Conservation (phyloP, 1,284 basidiomycete species). For the Caloboletus inedulis region DNA sequence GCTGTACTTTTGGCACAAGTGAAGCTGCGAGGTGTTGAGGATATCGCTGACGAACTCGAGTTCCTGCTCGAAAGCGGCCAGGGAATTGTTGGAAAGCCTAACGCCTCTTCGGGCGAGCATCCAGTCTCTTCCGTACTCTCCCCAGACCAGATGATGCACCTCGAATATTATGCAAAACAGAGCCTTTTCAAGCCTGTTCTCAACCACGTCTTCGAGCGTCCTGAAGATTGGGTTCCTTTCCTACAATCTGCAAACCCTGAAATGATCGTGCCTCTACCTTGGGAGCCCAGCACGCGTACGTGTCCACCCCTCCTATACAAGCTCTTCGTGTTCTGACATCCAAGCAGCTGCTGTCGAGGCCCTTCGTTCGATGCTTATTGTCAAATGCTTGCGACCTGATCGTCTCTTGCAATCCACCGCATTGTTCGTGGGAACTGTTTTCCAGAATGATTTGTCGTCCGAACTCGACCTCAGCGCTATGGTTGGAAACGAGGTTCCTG, state of each 20-base stretch:
- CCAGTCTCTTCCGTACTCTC: constrained; percentile 49
- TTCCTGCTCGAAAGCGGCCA: constrained; percentile 89
- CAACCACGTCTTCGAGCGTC: constrained; percentile 60
- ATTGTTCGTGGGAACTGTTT: constrained; percentile 70
- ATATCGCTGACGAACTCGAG: constrained; percentile 83
- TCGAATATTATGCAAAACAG: constrained; percentile 67
- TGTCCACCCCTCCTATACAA: constrained; percentile 16
- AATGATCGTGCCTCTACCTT: constrained; percentile 67
- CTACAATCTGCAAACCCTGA: constrained; percentile 73
- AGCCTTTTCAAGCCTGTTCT: constrained; percentile 77
- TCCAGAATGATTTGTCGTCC: constrained; percentile 78
- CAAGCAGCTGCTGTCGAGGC: constrained; percentile 65
- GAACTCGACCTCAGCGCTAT: constrained; percentile 73
- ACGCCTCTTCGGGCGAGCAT: constrained; percentile 36
- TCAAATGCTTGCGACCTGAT: constrained; percentile 91
- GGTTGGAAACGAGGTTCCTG: constrained; percentile 75
- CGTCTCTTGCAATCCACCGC: constrained; percentile 80
- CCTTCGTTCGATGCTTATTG: constrained; percentile 71
- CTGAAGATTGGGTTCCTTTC: constrained; percentile 77
- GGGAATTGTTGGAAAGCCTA: constrained; percentile 46
- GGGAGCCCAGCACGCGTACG: constrained; percentile 73
- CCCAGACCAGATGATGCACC: constrained; percentile 65
- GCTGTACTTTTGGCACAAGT: constrained; percentile 90
- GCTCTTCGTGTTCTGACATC: constrained; percentile 14
- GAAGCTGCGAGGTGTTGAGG: constrained; percentile 77